A percentile compares a stretch with the other conserved stretches of the same genome.
phyloP scores from a whole-genome alignment of 257 asterid species.

The Scutellaria galericulata region DNA sequence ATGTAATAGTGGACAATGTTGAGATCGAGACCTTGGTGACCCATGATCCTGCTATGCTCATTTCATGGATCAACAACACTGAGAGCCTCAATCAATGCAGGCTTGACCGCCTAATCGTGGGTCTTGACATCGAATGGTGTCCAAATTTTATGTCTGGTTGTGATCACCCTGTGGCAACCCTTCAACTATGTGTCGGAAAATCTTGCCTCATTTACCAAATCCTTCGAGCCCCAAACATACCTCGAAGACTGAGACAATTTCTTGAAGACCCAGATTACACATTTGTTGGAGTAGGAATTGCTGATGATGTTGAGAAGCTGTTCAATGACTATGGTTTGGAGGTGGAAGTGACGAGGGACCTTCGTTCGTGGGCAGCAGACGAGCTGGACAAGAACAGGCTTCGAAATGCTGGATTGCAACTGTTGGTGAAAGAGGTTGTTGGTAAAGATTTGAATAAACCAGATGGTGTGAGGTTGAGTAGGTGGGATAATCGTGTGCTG shows the following conservation, averaged over 20 bases:
- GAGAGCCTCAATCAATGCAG: background rate
- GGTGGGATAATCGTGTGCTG: conserved; percentile 39
- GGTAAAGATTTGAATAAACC: conserved; percentile 32
- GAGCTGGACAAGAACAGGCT: conserved; percentile 11
- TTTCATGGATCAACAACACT: background rate
- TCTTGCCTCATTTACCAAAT: conserved; percentile 40
- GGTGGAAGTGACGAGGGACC: conserved; percentile 30
- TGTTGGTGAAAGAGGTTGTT: conserved; percentile 32
- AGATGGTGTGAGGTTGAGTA: conserved; percentile 21
- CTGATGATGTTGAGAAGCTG: conserved; percentile 27
- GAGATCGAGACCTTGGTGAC: conserved; percentile 3
- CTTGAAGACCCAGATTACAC: conserved; percentile 28
- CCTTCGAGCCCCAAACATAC: conserved; percentile 23
- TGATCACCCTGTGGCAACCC: conserved; percentile 30
- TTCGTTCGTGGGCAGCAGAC: conserved; percentile 36
- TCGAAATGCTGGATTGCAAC: conserved; percentile 13
- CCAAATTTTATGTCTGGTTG: background rate
- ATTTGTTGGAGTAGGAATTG: conserved; percentile 44
- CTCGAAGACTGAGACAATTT: conserved; percentile 26
- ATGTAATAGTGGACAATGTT: background rate
- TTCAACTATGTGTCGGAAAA: conserved; percentile 39
- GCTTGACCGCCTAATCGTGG: conserved; percentile 5
- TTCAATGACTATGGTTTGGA: conserved; percentile 17
- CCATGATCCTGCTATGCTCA: background rate
- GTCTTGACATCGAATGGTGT: conserved; percentile 5